Evolutionary conservation across 2,329 filamentous ascomycete genomes (phyloP), one percentile per base, ranked within the genome.

Genomic region (Cladobotryum mycophilum): DNA sequence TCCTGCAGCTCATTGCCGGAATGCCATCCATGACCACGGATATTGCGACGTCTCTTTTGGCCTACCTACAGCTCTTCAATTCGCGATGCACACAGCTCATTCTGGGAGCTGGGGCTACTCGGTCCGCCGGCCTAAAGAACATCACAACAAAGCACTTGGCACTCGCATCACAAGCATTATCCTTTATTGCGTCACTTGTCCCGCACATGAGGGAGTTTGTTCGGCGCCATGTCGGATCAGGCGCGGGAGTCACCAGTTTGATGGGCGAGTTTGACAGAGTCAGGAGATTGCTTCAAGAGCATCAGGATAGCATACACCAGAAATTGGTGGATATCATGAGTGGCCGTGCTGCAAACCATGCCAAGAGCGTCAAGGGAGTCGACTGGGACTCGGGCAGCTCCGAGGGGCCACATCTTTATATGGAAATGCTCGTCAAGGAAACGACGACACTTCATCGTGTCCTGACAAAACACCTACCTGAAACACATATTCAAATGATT

Each of bases 61-160:
- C 93, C 18, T 95, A 95, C 63, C 77, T 97, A 13, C 88, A 93
- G 57, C 78, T 95, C 4, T 99, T 97, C 76, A 96, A 99, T 67
- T 96, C 90, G 2, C 86, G 93, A 17, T 91, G 91, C 52, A 95
- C 88, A n/a, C 93, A 99, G 65, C 80, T 99, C 52, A 96, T 99
- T 56, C 82, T 99, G 6, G 93, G 93, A 1, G 93, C 93, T 1
- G 93, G 93, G 4, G 93, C 93, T 4, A 96, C 89, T 5, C 79
- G 83, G 35, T 90, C 87, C 20, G 93, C 91, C 1, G 92, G 92
- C 0, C 75, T 99, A 17, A 96, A 90, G 66, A 96, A 96, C 62
- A 99, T 99, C 65, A 96, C 89, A 0, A 96, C 93, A 0, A 93
- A 93, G 61, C 92, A 99, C 69, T 79, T 99, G 2, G 91, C 93